Percentiles rank a stretch among this genome's conserved stretches.
Evolutionary conservation across 805 yeast genomes (phyloP).

Genomic region (Metschnikowia chrysomelidarum): DNA sequence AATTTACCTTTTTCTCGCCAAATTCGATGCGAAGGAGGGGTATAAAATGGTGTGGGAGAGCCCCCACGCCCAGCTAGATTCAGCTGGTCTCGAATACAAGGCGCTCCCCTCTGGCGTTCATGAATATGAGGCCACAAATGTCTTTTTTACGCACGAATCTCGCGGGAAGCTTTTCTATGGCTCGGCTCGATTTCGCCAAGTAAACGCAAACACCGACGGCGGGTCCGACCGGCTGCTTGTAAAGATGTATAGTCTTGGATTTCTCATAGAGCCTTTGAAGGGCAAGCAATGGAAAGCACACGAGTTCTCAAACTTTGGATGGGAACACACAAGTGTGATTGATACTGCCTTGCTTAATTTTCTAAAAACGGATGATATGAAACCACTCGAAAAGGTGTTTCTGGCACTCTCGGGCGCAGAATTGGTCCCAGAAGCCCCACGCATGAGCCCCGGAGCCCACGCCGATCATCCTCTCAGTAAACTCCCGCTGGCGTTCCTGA

Average conservation of each 20-base stretch:
- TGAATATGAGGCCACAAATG: conserved; percentile 28
- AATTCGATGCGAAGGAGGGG: conserved; percentile 36
- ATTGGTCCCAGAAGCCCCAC: conserved; percentile 3
- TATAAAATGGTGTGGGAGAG: conserved; percentile 39
- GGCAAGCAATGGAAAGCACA: conserved; percentile 38
- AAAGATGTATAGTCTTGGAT: conserved; percentile 63
- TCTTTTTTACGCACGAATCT: conserved; percentile 30
- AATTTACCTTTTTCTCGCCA: conserved; percentile 32
- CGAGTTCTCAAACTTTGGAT: conserved; percentile 38
- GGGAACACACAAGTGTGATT: conserved; percentile 42
- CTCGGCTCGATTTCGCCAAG: conserved; percentile 31
- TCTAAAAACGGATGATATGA: conserved; percentile 22
- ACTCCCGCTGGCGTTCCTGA: conserved; percentile 45
- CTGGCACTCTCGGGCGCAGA: conserved; percentile 13
- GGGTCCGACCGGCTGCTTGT: conserved; percentile 34
- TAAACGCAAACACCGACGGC: conserved; percentile 12
- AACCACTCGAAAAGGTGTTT: conserved; percentile 19
- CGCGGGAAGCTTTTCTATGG: conserved; percentile 33
- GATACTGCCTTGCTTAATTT: conserved; percentile 25
- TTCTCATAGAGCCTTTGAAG: conserved; percentile 47
- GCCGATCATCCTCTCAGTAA: conserved; percentile 41
- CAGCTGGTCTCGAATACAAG: conserved; percentile 38
- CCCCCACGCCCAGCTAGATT: conserved; percentile 18
- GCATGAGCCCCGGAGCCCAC: conserved; percentile 20
- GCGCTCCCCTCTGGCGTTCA: conserved; percentile 43